Evolutionary conservation across 2,329 filamentous ascomycete species (phyloP), one percentile per base, ranked within the genome.

Genomic region (Neofusicoccum kwambonambiense): DNA sequence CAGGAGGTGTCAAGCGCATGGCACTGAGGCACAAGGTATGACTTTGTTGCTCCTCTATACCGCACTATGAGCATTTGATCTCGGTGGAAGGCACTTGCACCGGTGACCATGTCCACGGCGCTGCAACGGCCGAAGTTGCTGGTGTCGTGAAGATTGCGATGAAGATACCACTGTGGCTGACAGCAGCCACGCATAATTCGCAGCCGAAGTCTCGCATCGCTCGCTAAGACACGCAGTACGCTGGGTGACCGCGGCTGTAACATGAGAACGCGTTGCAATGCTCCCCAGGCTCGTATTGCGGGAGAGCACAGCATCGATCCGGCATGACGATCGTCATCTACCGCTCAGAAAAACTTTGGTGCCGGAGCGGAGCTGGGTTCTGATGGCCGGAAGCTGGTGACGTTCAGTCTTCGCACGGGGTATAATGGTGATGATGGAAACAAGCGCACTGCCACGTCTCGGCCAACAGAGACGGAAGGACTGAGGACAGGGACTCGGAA

Each of bases 221-320:
- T 47, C 42, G 56, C 42, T 37, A 60, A 60, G 56, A 60, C 56
- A 58, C n/a, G 54, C 54, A 58, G 54, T 13, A 45, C 54, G 54
- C 34, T 34, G 37, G 34, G 39, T 22, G 17, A 44, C 54, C 41
- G 56, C 56, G 56, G 56, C 41, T 49, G 56, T 22, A 47, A 60
- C 56, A 42, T 37, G 56, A 3, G 27, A 47, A 13, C 9, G 17
- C 31, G 56, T 47, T 37, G 15, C 56, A 60, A 22, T 45, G 41
- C 41, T 58, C 56, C 41, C 56, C 41, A 58, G 27, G 22, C 34
- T 52, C 50, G 50, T 52, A 52, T 31, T n/a, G 50, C 34, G 56
- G 41, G 41, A 15, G 37, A 22, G 15, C 56, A 47, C 56, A 27
- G 34, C 42, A 47, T 47, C 27, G 41, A 37, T 17, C 56, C 42